phyloP scores from a whole-genome alignment of 164 flowering plant genomes.

The Vitis rotundifolia region DNA sequence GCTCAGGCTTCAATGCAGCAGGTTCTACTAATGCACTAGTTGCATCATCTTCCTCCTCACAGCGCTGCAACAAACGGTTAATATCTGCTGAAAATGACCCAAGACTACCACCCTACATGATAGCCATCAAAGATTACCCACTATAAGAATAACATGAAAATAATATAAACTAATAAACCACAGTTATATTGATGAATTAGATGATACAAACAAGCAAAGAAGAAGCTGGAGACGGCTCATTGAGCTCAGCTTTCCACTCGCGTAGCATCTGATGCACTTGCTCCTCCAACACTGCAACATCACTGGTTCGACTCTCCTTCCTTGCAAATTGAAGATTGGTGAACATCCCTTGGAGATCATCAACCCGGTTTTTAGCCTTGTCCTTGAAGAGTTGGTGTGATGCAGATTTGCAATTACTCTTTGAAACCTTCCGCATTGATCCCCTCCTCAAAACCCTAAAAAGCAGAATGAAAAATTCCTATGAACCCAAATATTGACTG shows the following conservation, averaged over 20 bases:
- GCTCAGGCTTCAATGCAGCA: slow-evolving; percentile 16
- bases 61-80: slow-evolving; percentile 19
- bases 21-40: slow-evolving; percentile 20
- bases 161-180: neutral
- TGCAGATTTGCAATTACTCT: slow-evolving; percentile 23
- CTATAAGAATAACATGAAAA: neutral
- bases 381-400: slow-evolving; percentile 30
- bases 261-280: slow-evolving; percentile 34
- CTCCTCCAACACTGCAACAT: slow-evolving; percentile 29
- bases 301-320: slow-evolving; percentile 31
- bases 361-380: slow-evolving; percentile 28
- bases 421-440: slow-evolving; percentile 21
- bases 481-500: too few relatives aligned
- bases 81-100: slow-evolving; percentile 25
- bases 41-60: slow-evolving; percentile 34
- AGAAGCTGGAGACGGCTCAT: slow-evolving; percentile 33
- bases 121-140: neutral
- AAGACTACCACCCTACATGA: slow-evolving; percentile 22
- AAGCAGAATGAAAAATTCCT: neutral
- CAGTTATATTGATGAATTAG: neutral
- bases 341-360: slow-evolving; percentile 32
- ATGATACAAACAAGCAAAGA: slow-evolving; percentile 25
- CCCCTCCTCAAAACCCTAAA: slow-evolving; percentile 3
- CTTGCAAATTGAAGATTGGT: slow-evolving; percentile 27
- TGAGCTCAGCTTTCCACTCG: slow-evolving; percentile 38